Evolutionary conservation across 345 rosid genomes (phyloP), one percentile per base, ranked within the genome.

Genomic region (Salix viminalis): DNA sequence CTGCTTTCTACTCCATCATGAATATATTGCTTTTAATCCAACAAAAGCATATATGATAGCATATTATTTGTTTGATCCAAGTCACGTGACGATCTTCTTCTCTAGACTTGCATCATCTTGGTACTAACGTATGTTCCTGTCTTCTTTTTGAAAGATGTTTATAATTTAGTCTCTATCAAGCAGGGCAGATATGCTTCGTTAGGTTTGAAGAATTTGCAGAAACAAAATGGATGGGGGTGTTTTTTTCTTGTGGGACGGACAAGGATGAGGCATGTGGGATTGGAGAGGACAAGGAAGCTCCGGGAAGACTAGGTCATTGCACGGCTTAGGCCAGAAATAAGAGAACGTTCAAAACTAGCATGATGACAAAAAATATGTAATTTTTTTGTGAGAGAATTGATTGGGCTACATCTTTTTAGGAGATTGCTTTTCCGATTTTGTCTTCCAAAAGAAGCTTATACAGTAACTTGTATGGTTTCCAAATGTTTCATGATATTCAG

Each of bases 291-390:
- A 58, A 50, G 64, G 4, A 71, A 14, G n/a, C 2, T 79, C 89
- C 26, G 87, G 82, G 79, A 87, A 82, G 64, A 52, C 74, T 14
- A 86, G 83, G 81, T 85, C 87, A 16, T 48, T 69, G 21, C 83
- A 70, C 41, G 82, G 85, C 79, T 54, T 66, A 39, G 70, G 12
- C 44, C 13, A 41, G 44, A 41, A 10, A 34, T 34, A 34, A 5
- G 37, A 34, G 37, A 0, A 28, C 30, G 30, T 28, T 28, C 30
- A 28, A 28, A 28, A 28, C 37, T 34, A 34, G 37, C 37, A 34
- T 34, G 37, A 34, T 34, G 37, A 34, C 37, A 34, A 34, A 34
- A 34, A 34, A 34, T 34, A 34, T 34, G 37, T 5, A 34, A 34
- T 34, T 5, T 5, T 5, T 34, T 34, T 34, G 36, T 5, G 0